Percentiles rank a stretch among this genome's conserved stretches.
phyloP scores from a whole-genome alignment of 225 moss, liverwort and hornwort species.

The Rhytidiadelphus loreus region DNA sequence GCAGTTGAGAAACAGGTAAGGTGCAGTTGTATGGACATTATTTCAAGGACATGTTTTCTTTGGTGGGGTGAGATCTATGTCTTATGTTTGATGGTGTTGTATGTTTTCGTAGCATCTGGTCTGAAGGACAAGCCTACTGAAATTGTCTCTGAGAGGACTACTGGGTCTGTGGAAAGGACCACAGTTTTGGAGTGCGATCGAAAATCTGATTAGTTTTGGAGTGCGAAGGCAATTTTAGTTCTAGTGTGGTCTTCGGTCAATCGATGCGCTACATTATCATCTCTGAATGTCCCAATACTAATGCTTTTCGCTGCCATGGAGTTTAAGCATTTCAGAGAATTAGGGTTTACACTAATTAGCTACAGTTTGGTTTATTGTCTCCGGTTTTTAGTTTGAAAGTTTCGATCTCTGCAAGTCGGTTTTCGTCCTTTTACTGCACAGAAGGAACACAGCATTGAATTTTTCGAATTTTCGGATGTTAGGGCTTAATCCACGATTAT shows the following conservation, averaged over 20 bases:
- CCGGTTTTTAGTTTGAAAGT: background rate
- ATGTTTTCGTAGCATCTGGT: background rate
- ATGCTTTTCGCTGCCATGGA: background rate
- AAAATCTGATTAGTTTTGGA: no score
- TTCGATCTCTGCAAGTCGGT: background rate
- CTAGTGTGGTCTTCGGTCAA: background rate
- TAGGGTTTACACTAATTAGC: background rate
- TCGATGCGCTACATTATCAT: background rate
- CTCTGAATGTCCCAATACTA: background rate
- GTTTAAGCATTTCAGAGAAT: background rate
- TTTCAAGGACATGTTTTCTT: background rate
- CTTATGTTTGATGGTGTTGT: background rate
- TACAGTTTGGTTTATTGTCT: background rate
- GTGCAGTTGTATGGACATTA: background rate
- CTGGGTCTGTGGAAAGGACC: background rate
- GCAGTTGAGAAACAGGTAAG: background rate
- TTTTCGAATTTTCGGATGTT: background rate
- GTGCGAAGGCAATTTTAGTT: no score
- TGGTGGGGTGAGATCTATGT: background rate
- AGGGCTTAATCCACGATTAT: background rate
- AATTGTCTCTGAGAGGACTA: background rate
- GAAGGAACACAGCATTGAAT: no score
- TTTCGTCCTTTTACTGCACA: background rate
- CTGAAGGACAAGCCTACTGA: background rate
- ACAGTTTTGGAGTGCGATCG: background rate